Percentiles rank a stretch among this genome's conserved stretches.
Evolutionary conservation across 106 monocot species (phyloP).

Genomic region (Amphibolis antarctica): DNA sequence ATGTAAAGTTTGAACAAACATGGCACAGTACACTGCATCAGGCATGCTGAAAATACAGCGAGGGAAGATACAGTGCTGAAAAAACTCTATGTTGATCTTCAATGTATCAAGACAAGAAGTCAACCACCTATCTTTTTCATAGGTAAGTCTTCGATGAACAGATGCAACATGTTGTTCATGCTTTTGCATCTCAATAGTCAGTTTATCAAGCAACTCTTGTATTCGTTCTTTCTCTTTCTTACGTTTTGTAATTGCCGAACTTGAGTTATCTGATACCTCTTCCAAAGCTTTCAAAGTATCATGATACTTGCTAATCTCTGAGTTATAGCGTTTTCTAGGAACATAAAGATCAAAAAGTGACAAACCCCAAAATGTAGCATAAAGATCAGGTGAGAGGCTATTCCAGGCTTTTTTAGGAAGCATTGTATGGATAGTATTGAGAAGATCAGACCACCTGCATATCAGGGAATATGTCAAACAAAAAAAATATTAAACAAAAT

Average conservation of each 20-base stretch:
- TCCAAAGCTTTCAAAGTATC: constrained; percentile 79
- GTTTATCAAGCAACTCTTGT: constrained; percentile 79
- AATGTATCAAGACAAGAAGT: constrained; percentile 68
- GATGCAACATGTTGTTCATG: constrained; percentile 91
- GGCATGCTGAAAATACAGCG: constrained; percentile 81
- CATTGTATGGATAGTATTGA: constrained; percentile 46
- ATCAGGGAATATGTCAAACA: not conserved
- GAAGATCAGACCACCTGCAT: constrained; percentile 75
- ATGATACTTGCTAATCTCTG: constrained; percentile 86
- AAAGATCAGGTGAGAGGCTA: constrained; percentile 90
- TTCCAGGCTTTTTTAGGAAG: constrained; percentile 78
- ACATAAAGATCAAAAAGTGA: constrained; percentile 93
- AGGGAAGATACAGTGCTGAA: constrained; percentile 89
- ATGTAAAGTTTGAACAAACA: constrained; percentile 86
- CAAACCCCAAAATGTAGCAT: constrained; percentile 95
- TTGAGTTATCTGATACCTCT: constrained; percentile 90
- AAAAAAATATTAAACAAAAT: not conserved
- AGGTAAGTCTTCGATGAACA: constrained; percentile 51
- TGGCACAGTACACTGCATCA: constrained; percentile 95
- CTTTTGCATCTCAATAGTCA: constrained; percentile 58
- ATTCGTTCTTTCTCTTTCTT: constrained; percentile 97
- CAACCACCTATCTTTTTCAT: constrained; percentile 89
- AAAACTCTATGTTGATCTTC: constrained; percentile 94
- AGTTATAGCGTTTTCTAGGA: constrained; percentile 73
- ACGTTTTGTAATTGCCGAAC: constrained; percentile 75